phyloP scores from a whole-genome alignment of 2,329 filamentous ascomycete species.

The Colletotrichum sp. region DNA sequence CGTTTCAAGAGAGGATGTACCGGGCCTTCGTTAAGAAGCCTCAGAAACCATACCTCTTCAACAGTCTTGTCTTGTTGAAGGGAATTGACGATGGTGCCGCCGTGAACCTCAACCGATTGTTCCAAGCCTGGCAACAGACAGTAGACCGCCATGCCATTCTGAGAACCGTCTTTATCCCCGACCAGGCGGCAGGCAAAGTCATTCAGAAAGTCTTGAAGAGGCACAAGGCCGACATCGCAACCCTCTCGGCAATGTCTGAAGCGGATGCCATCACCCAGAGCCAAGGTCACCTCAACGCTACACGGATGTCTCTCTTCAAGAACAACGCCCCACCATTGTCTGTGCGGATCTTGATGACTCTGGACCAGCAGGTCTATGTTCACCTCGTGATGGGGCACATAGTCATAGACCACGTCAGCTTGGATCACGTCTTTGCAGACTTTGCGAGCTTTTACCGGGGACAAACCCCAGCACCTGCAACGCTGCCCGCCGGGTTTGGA shows the following conservation, averaged over 20 bases:
- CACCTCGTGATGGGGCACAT: slow-evolving; percentile 5
- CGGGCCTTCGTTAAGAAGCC: neutral
- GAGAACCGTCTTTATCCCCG: slow-evolving; percentile 65
- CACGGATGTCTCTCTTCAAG: neutral
- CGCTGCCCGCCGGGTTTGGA: neutral
- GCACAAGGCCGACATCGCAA: slow-evolving; percentile 20
- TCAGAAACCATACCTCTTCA: slow-evolving; percentile 37
- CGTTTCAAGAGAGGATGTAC: slow-evolving; percentile 63
- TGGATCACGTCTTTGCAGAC: neutral
- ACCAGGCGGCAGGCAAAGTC: slow-evolving; percentile 33
- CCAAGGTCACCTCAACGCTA: neutral
- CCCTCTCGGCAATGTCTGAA: neutral
- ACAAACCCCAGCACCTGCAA: neutral
- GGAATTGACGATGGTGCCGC: neutral
- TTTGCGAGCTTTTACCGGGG: neutral
- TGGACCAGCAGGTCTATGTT: neutral
- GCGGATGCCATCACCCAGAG: neutral
- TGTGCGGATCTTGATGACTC: neutral
- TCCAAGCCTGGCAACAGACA: slow-evolving; percentile 57
- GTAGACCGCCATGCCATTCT: slow-evolving; percentile 67
- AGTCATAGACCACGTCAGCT: slow-evolving; percentile 7
- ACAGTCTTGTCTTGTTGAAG: slow-evolving; percentile 39
- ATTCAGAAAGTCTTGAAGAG: slow-evolving; percentile 30
- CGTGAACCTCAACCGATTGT: slow-evolving; percentile 48
- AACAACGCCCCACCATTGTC: neutral